Base-by-base conservation (phyloP, 805 yeast genomes). In the Ascoidea tarda region DNA sequence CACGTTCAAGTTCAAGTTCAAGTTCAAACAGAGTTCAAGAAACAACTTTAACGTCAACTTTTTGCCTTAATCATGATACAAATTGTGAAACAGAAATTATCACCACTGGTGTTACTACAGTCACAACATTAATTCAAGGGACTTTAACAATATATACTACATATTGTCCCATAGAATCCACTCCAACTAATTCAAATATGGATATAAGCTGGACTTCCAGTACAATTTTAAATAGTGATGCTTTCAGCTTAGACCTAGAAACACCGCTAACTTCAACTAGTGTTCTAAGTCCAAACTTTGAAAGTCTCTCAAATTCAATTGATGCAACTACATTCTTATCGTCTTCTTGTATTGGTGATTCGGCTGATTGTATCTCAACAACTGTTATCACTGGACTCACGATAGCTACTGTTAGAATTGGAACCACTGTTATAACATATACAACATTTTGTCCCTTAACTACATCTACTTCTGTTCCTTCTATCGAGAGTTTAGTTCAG, bases 1-100 rank as follows among this genome's bases (percentile, higher is more conserved):
- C 28, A 33, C 10, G 42, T 33, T 33, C 42, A 33, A 33, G 10
- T 33, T 65, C 21, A 57, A 59, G 12, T 50, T 50, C 32, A 57
- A 52, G 45, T 16, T 38, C 31, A 28, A 44, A 16, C 6, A 31
- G 44, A 6, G 6, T 10, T 10, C 14, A 32, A 14, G 46, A 12
- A 58, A 54, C 6, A 38, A 38, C 14, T 2, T 4, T 38, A 10
- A 38, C 44, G 4, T 10, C 44, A 38, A 38, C 44, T 38, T 38
- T 14, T 4, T 38, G 44, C 44, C 4, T 4, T 38, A 14, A 38
- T 38, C 2, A 38, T 38, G 2, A 8, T 38, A 3, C 3, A 21
- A 21, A 21, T 21, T 38, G 44, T 14, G 8, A 38, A 10, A 38
- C 44, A 38, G 8, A 8, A 21, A 48, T 47, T 28, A 16, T 28